These are phyloP conservation scores for Exserohilum rostratum DNA, from an alignment of 2,329 filamentous ascomycete genomes.

Conservation along the genomic window DNA sequence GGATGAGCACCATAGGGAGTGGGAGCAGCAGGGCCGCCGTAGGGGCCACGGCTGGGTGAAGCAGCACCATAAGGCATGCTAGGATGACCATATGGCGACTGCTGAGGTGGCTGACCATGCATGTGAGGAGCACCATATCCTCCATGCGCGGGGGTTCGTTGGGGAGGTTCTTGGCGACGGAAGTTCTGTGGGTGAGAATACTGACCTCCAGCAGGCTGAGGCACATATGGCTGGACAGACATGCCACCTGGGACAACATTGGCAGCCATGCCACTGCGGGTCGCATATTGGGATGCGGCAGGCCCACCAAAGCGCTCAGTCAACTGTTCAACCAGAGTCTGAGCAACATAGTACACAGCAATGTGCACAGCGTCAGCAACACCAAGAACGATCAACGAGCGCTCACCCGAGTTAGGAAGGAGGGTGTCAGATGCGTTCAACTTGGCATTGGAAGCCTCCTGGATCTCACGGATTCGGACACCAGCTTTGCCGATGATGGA, in stretches of 20 bases:
- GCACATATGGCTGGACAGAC: conserved; percentile 98
- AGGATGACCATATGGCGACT: conserved; percentile 56
- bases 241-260: conserved; percentile 95
- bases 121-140: conserved; percentile 71
- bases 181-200: conserved; percentile 92
- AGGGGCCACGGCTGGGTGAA: conserved; percentile 73
- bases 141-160: conserved; percentile 75
- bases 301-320: conserved; percentile 96
- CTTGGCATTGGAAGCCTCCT: conserved; percentile 94
- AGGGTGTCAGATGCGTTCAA: conserved; percentile 96
- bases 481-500: conserved; percentile 99
- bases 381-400: conserved; percentile 96
- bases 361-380: conserved; percentile 99
- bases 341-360: conserved; percentile 97
- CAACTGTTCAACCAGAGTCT: conserved; percentile 95
- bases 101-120: conserved; percentile 65
- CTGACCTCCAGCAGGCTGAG: conserved; percentile 88
- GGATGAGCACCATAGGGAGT: conserved; percentile 69
- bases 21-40: conserved; percentile 78
- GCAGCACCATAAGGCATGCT: conserved; percentile 79
- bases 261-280: conserved; percentile 88
- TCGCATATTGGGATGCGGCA: conserved; percentile 96
- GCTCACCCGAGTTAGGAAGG: conserved; percentile 91
- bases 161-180: conserved; percentile 67
- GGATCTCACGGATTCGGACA: conserved; percentile 95